Evolutionary conservation across 371 early-diverging fungal genomes (phyloP), one percentile per base, ranked within the genome.

Genomic region (Ordospora pajunii): DNA sequence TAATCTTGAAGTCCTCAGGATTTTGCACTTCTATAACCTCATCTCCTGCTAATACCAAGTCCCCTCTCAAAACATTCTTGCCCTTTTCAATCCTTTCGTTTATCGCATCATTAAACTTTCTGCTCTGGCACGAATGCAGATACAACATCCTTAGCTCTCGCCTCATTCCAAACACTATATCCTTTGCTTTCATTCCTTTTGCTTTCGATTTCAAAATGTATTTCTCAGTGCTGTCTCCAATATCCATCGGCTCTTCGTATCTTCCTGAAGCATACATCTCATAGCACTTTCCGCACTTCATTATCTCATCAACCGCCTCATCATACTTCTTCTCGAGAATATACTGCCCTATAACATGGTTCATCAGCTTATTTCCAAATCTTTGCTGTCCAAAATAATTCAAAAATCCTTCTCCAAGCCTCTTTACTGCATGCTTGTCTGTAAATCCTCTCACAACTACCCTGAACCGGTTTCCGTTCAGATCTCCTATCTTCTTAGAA

Each of bases 371-470:
- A 6, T 92, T 91, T 21, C 99, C 99, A 83, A 98, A 98, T 43
- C 99, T 87, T 83, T 98, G 99, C 90, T 91, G 91, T 19, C 95
- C 99, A 85, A 89, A 98, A 86, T 96, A 98, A 83, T 98, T 98
- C 78, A 95, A 87, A 80, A 94, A 96, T 0, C 67, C 52, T 10
- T 40, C 66, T 53, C 62, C 50, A 11, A 44, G 32, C 8, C 50
- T 65, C 17, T 45, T 23, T 40, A 58, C 27, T 17, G 32, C 17
- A 5, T 23, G 22, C n/a, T 45, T 44, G 21, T 43, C 48, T n/a
- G 8, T 21, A 11, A 37, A n/a, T 7, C 64, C 49, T 19, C 25
- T 67, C 46, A 86, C 83, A 46, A 23, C 70, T 65, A 81, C 78
- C 1, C 40, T 73, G 67, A 81, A 81, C 32, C 51, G 48, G 43